These are phyloP conservation scores for Lonicera japonica DNA, from an alignment of 129 eudicot genomes.

Conservation along the genomic window DNA sequence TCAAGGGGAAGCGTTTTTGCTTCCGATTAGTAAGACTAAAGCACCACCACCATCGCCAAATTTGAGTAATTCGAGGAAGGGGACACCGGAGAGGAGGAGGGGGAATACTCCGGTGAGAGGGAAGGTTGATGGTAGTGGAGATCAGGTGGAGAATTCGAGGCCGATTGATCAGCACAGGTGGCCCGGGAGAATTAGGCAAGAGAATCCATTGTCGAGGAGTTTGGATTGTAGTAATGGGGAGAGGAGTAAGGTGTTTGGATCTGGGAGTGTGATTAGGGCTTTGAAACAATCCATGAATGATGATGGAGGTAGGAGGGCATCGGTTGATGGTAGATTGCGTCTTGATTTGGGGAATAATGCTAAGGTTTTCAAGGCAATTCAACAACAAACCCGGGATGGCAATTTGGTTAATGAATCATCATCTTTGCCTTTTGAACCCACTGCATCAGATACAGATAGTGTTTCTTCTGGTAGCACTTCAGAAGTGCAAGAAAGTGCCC, in stretches of 20 bases:
- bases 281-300: slow-evolving; percentile 54
- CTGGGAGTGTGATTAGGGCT: slow-evolving; percentile 56
- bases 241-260: slow-evolving; percentile 37
- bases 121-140: slow-evolving; percentile 16
- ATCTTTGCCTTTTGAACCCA: slow-evolving; percentile 56
- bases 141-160: slow-evolving; percentile 39
- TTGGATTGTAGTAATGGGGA: slow-evolving; percentile 32
- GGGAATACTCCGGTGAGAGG: slow-evolving; percentile 11
- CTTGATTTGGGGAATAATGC: slow-evolving; percentile 45
- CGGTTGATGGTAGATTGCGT: slow-evolving; percentile 60
- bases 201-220: slow-evolving; percentile 33
- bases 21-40: slow-evolving; percentile 87
- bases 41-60: slow-evolving; percentile 24
- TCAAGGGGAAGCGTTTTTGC: slow-evolving; percentile 81
- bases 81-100: slow-evolving; percentile 73
- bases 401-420: slow-evolving; percentile 42
- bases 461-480: slow-evolving; percentile 93
- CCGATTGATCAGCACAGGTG: slow-evolving; percentile 41
- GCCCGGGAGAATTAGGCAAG: slow-evolving; percentile 40
- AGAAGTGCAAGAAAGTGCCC: slow-evolving; percentile 54
- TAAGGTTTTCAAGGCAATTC: slow-evolving; percentile 29
- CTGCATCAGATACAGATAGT: slow-evolving; percentile 87
- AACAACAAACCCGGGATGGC: slow-evolving; percentile 24
- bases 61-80: slow-evolving; percentile 37
- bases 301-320: slow-evolving; percentile 48